phyloP scores from a whole-genome alignment of 192 early-diverging fungal genomes.

The Backusella mclennaniae region DNA sequence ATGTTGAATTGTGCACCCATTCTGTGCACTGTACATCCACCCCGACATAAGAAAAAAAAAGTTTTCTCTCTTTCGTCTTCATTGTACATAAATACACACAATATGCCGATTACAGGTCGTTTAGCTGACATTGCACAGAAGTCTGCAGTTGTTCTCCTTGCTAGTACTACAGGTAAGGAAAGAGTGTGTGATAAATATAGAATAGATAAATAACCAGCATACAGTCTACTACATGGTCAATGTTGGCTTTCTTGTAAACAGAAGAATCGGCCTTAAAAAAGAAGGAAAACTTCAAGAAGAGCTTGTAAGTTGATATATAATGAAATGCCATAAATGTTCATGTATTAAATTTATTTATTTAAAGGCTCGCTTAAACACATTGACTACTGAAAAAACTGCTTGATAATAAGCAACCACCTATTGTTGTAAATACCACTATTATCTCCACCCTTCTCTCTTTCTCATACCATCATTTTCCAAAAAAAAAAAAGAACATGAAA shows the following conservation, averaged over 20 bases:
- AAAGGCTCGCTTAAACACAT: conserved; percentile 10
- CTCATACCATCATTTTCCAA: background rate
- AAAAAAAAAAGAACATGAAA: background rate
- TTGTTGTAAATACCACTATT: background rate
- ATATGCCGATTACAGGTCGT: conserved; percentile 20
- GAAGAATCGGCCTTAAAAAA: conserved; percentile 36
- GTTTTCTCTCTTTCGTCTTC: background rate
- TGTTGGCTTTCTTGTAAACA: conserved; percentile 32
- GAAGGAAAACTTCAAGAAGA: conserved; percentile 40
- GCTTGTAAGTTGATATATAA: conserved; percentile 20
- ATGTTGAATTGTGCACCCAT: background rate
- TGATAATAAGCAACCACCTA: background rate
- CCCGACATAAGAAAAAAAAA: background rate
- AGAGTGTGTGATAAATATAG: background rate
- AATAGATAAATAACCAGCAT: background rate
- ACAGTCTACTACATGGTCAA: conserved; percentile 39
- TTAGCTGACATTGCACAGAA: conserved; percentile 40
- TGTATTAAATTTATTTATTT: background rate
- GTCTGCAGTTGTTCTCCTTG: conserved; percentile 33
- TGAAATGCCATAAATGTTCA: too few species aligned
- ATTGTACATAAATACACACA: background rate
- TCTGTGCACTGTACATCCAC: background rate
- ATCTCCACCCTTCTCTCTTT: background rate
- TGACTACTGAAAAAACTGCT: conserved; percentile 7
- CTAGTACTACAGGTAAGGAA: conserved; percentile 29